Conservation (phyloP, 2,329 filamentous ascomycete genomes). For the Fusarium siculi region DNA sequence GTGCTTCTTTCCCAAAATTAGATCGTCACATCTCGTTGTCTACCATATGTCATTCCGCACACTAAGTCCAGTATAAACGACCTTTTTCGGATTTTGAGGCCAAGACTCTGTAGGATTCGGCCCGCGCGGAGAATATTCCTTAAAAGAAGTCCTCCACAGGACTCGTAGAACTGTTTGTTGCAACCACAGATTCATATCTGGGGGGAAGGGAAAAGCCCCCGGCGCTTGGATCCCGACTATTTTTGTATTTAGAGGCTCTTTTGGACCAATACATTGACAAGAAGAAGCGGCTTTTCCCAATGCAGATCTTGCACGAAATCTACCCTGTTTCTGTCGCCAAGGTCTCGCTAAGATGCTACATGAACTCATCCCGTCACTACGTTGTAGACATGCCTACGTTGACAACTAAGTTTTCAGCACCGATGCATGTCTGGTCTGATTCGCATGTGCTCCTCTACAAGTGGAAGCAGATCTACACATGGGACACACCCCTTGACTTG, state of each 20-base stretch:
- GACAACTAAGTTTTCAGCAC: conserved; percentile 24
- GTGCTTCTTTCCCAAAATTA: conserved; percentile 18
- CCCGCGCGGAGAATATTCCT: conserved; percentile 25
- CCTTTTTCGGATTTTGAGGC: background rate
- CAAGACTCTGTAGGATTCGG: conserved; percentile 23
- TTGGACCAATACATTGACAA: conserved; percentile 17
- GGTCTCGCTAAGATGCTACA: conserved; percentile 19
- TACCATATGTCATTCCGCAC: background rate
- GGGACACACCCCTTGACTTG: conserved; percentile 11
- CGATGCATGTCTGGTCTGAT: conserved; percentile 35
- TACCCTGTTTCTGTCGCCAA: conserved; percentile 12
- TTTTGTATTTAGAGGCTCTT: conserved; percentile 22
- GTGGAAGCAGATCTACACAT: conserved; percentile 33
- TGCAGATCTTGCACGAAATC: conserved; percentile 11
- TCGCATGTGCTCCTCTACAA: conserved; percentile 12
- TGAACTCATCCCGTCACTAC: conserved; percentile 20
- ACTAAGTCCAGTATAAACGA: background rate
- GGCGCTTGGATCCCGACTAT: conserved; percentile 34
- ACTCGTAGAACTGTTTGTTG: conserved; percentile 21
- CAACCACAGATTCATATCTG: conserved; percentile 16
- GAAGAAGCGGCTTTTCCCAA: conserved; percentile 26
- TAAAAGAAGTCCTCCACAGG: conserved; percentile 13
- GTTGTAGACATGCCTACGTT: conserved; percentile 16
- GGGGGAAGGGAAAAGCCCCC: conserved; percentile 7
- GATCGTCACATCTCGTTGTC: background rate